Evolutionary conservation across 306 rosid genomes (phyloP), one percentile per base, ranked within the genome.

Genomic region (Oemleria cerasiformis): DNA sequence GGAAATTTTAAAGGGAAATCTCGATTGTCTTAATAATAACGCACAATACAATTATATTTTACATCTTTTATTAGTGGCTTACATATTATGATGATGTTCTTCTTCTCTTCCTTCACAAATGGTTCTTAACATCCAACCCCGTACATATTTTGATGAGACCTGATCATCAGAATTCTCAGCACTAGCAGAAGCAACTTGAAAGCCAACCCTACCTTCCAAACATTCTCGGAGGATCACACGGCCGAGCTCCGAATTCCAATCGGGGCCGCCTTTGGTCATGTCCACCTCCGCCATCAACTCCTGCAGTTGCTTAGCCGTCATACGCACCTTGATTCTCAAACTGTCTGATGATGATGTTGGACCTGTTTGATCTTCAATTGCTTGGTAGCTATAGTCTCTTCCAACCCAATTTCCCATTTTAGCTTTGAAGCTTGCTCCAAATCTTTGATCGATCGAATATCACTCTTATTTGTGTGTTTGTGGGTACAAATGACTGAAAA

Each of bases 361-460:
- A 11, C 10, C 41, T 5, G 19, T 54, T 38, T 51, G 59, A 8
- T 4, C 20, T 4, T 72, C 68, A 39, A 67, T 19, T 14, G 81
- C 73, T 62, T 82, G 71, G 78, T 48, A 41, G 19, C 45, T 48
- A 16, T 48, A 30, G 21, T 36, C 65, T 56, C 40, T 73, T 44
- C 78, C 85, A 55, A 74, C 68, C 11, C 61, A 77, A n/a, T 79
- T 85, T 14, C 87, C 87, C 89, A 82, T 78, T 47, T 38, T 45
- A 6, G 13, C 15, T 12, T 17, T 17, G 4, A 47, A 47, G 13
- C 55, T 42, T 59, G 40, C 73, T 68, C 36, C 1, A 25, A 8
- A 34, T 40, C 63, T 55, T 55, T 13, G 4, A 53, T 51, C 0
- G 4, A 19, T 53, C 12, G 9, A 19, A 30, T 30, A 30, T 30